Conservation (phyloP, 208 protist genomes). For the Pavlovales sp. region DNA sequence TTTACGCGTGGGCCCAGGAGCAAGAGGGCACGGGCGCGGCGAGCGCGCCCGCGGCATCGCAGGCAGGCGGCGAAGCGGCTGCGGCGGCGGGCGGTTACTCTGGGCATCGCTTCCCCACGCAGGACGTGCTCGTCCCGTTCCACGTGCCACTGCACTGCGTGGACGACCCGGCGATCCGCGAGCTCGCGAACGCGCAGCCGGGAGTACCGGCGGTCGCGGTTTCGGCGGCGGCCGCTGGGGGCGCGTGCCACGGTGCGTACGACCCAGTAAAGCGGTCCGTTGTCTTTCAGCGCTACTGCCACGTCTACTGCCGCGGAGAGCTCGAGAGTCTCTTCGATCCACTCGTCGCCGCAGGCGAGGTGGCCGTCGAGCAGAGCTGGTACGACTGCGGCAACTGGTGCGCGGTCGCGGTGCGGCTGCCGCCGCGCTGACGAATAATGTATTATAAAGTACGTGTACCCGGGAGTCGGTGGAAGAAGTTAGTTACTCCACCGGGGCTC, state of each 20-base stretch:
- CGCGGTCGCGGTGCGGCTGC: not conserved
- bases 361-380: not conserved
- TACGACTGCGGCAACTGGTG: slow-evolving; percentile 45
- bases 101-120: slow-evolving; percentile 10
- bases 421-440: too few relatives aligned
- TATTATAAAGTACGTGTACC: too few relatives aligned
- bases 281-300: slow-evolving; percentile 43
- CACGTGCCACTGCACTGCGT: slow-evolving; percentile 3
- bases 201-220: too few relatives aligned
- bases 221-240: too few relatives aligned
- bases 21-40: not conserved
- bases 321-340: slow-evolving; percentile 1
- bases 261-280: not conserved
- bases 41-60: too few relatives aligned
- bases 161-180: not conserved
- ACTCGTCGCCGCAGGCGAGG: not conserved
- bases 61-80: not conserved
- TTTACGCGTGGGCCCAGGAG: slow-evolving; percentile 41
- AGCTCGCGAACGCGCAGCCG: not conserved
- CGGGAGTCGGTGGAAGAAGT: too few relatives aligned
- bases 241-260: not conserved
- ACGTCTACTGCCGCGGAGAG: slow-evolving; percentile 32
- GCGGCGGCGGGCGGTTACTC: not conserved
- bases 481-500: too few relatives aligned
- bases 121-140: slow-evolving; percentile 41